Percentiles rank a stretch among this genome's conserved stretches.
phyloP scores from a whole-genome alignment of 108 stramenopile species.

The Conticribra guillardii region DNA sequence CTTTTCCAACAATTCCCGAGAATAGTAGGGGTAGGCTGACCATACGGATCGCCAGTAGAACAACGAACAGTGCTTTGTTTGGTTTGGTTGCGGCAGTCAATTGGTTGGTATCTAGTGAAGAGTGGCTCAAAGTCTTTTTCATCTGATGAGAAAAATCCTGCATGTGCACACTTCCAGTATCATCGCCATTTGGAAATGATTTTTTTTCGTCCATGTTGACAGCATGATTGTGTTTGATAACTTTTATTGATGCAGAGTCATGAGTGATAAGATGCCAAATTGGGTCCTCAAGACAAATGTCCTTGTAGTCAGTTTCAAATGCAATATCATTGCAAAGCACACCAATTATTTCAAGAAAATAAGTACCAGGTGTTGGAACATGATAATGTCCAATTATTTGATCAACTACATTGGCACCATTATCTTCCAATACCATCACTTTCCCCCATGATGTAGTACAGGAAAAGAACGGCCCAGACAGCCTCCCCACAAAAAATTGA shows the following conservation, averaged over 20 bases:
- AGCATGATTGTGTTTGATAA: neutral
- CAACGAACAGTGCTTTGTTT: neutral
- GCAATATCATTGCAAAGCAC: slow-evolving; percentile 23
- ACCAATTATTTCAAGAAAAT: slow-evolving; percentile 37
- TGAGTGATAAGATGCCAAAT: slow-evolving; percentile 6
- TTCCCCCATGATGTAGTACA: neutral
- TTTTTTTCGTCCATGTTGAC: too few relatives aligned
- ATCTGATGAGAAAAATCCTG: neutral
- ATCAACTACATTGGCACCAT: neutral
- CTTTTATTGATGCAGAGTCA: slow-evolving; percentile 8
- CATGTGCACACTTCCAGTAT: slow-evolving; percentile 7
- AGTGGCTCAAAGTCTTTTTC: neutral
- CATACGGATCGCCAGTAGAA: too few relatives aligned
- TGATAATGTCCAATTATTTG: slow-evolving; percentile 13
- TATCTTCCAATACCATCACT: neutral
- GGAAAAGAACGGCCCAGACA: slow-evolving; percentile 12
- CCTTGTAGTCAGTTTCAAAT: slow-evolving; percentile 6
- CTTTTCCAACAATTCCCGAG: too few relatives aligned
- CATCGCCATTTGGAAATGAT: neutral
- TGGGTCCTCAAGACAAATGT: slow-evolving; percentile 27
- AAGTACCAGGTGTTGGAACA: slow-evolving; percentile 8
- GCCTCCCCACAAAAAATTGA: slow-evolving; percentile 4
- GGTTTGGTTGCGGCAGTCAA: neutral
- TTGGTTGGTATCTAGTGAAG: slow-evolving; percentile 13
- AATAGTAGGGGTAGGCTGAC: too few relatives aligned